Evolutionary conservation across 129 eudicot species (phyloP).

Genomic region (Apium graveolens): DNA sequence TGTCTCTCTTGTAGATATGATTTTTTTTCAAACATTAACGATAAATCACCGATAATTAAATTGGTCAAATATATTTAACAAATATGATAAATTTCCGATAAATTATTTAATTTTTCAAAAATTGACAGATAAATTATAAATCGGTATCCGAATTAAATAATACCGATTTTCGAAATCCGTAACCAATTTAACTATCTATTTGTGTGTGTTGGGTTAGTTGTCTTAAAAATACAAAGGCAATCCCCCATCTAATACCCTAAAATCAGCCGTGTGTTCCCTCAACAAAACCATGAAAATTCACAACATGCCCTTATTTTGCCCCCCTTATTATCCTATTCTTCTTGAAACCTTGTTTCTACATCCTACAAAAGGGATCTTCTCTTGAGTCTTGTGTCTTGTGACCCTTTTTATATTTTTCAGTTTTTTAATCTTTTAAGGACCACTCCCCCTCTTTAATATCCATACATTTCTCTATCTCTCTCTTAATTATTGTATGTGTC

Average conservation of each 20-base stretch:
- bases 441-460: slow-evolving; percentile 1
- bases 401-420: not conserved
- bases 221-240: not conserved
- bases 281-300: slow-evolving; percentile 61
- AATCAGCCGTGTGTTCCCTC: slow-evolving; percentile 64
- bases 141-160: no score
- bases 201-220: slow-evolving; percentile 5
- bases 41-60: no score
- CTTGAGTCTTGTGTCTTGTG: slow-evolving; percentile 10
- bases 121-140: no score
- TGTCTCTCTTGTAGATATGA: no score
- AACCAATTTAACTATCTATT: no score
- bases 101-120: no score
- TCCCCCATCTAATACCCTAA: slow-evolving; percentile 30
- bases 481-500: not conserved
- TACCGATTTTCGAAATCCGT: no score
- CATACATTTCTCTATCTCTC: not conserved
- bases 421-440: not conserved
- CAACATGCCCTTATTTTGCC: slow-evolving; percentile 39
- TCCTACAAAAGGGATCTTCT: slow-evolving; percentile 10
- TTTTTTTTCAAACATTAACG: no score
- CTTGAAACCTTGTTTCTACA: slow-evolving; percentile 2
- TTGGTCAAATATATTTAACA: no score
- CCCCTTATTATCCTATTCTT: slow-evolving; percentile 12
- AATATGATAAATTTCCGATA: no score